Conservation (phyloP, 2,329 filamentous ascomycete genomes). For the Myriosclerotinia duriaeana region DNA sequence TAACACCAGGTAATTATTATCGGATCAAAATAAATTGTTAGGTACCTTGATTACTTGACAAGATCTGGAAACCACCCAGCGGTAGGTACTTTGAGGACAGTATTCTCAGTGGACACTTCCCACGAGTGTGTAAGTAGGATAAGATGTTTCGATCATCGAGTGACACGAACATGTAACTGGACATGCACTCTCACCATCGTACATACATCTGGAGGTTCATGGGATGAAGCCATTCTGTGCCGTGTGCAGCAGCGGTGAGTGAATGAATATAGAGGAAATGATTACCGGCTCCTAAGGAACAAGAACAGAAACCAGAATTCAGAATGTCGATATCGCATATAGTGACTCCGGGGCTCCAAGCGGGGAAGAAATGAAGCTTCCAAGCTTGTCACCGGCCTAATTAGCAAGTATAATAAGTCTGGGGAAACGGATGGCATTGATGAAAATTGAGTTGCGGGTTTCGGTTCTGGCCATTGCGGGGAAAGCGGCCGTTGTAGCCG, state of each 20-base stretch:
- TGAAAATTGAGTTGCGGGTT: slow-evolving; percentile 13
- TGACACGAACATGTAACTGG: not conserved
- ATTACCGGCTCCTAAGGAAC: not conserved
- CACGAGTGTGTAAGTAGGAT: not conserved
- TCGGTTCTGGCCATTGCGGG: slow-evolving; percentile 2
- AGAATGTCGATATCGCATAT: not conserved
- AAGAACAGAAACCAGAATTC: not conserved
- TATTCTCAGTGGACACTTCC: not conserved
- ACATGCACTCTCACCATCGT: too few relatives aligned
- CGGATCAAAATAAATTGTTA: not conserved
- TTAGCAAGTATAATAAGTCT: not conserved
- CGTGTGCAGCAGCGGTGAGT: not conserved
- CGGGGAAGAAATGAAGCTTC: not conserved
- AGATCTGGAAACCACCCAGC: not conserved
- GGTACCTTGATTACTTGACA: too few relatives aligned
- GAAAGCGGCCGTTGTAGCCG: slow-evolving; percentile 6
- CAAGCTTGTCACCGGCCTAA: not conserved
- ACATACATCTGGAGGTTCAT: slow-evolving; percentile 7
- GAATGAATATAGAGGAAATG: not conserved
- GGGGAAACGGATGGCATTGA: not conserved
- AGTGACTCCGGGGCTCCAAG: not conserved
- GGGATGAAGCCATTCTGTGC: not conserved
- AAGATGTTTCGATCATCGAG: not conserved
- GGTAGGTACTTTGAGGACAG: not conserved
- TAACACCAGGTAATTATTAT: not conserved